Evolutionary conservation across 768 basidiomycete genomes (phyloP), one percentile per base, ranked within the genome.

Genomic region (Cytidiella melzeri): DNA sequence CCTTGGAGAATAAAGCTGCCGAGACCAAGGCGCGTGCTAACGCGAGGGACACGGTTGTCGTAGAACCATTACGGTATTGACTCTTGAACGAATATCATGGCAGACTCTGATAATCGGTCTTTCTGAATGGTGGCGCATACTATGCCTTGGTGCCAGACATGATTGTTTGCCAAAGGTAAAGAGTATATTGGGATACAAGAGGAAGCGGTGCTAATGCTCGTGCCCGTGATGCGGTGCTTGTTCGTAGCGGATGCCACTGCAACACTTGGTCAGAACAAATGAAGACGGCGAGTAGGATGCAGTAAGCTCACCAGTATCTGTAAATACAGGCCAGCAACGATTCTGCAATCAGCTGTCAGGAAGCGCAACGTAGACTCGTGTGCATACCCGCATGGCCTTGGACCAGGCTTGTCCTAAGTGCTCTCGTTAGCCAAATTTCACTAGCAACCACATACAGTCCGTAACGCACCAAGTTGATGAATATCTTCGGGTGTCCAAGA

Each of bases 401-500:
- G 79, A 52, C 91, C 88, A 47, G 87, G 83, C 68, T 91, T 82
- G 73, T 98, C 92, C 90, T 92, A 45, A 37, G 46, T 39, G 30
- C 42, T 21, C 12, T 18, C 21, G n/a, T 44, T 20, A 48, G 42
- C 24, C 12, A 20, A 40, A n/a, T n/a, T n/a, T n/a, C n/a, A n/a
- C n/a, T 10, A 9, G 19, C 12, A 23, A 26, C 10, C 13, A 40
- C 23, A 18, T 1, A 41, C 9, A 39, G 45, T 46, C 38, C 26
- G 12, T 21, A 38, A 37, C 15, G 52, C 58, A 92, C 93, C 64
- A 99, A 66, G 72, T 98, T 98, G 66, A 99, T 92, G 62, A 80
- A 98, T 52, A 98, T 83, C 73, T 92, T 94, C 4, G 96, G 96
- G 64, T 99, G 96, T 20, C 96, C 96, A 24, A 99, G 77, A 38